Evolutionary conservation across 2,329 filamentous ascomycete genomes (phyloP), one percentile per base, ranked within the genome.

Genomic region (Talaromyces islandicus): DNA sequence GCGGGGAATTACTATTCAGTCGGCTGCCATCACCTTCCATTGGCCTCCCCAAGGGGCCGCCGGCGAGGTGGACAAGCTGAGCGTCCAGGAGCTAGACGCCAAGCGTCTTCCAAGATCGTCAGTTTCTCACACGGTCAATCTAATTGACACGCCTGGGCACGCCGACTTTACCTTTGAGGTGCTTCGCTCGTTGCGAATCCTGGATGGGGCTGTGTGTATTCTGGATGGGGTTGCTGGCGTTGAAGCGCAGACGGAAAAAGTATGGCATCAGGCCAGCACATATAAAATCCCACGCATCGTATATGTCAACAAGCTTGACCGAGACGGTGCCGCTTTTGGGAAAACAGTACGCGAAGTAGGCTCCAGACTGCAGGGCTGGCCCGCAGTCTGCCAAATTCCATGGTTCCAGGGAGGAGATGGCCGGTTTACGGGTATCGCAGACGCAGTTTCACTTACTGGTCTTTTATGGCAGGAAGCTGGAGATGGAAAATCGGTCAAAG

Each of bases 101-200:
- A 64, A 71, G 69, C 60, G 67, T 70, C 55, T 77, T 78, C 75
- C 85, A 7, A 77, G 77, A 59, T 86, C 83, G 52, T 75, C 78
- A 7, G 72, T 78, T 7, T 73, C 84, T 1, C 86, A 93, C 71
- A 90, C 87, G 5, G 87, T 96, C 73, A 96, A 96, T 71, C 79
- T 96, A 1, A 97, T 99, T 62, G 94, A 99, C 72, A 97, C 94
- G 0, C 94, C 94, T 2, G 94, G 94, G 1, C 94, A 99, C 71
- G 92, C 95, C 24, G 94, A 99, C 73, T 99, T 99, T 68, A 92
- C 93, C 0, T 97, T 97, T 69, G 94, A 99, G 73, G 94, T 97
- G 2, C 84, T 97, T 65, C 86, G 94, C 12, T 97, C 93, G 32
- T 80, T 97, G 7, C 87, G 91, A 21, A 89, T 96, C 35, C 82